These are phyloP conservation scores for Stachybotrys elegans DNA, from an alignment of 2,329 filamentous ascomycete genomes.

Conservation along the genomic window DNA sequence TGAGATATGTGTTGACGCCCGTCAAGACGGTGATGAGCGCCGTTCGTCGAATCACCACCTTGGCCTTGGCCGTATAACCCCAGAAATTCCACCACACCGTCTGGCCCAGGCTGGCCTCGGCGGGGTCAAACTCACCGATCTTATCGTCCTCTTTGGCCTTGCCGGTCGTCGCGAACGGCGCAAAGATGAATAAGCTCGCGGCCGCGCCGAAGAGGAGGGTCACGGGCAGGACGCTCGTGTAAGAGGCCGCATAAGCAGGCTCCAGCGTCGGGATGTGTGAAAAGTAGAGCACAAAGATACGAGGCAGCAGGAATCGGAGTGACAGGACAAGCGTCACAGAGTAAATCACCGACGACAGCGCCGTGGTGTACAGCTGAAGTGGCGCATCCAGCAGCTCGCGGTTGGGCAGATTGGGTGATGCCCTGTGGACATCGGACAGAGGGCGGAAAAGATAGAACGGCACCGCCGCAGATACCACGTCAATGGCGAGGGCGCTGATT, in stretches of 20 bases:
- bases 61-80: slow-evolving; percentile 59
- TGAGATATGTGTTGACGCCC: slow-evolving; percentile 55
- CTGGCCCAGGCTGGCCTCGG: slow-evolving; percentile 59
- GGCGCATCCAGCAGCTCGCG: slow-evolving; percentile 60
- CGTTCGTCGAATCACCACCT: slow-evolving; percentile 62
- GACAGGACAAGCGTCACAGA: slow-evolving; percentile 65
- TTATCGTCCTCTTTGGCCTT: slow-evolving; percentile 43
- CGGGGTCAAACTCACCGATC: slow-evolving; percentile 55
- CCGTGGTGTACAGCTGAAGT: slow-evolving; percentile 59
- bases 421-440: slow-evolving; percentile 58
- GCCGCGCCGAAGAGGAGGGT: slow-evolving; percentile 60
- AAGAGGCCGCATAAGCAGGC: slow-evolving; percentile 59
- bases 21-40: slow-evolving; percentile 53
- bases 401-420: slow-evolving; percentile 50
- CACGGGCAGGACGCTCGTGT: slow-evolving; percentile 55
- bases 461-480: slow-evolving; percentile 61
- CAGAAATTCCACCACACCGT: slow-evolving; percentile 70
- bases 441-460: slow-evolving; percentile 73
- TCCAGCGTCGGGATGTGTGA: slow-evolving; percentile 63
- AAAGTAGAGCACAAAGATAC: slow-evolving; percentile 71
- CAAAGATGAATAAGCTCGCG: slow-evolving; percentile 73
- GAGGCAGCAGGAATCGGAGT: slow-evolving; percentile 65
- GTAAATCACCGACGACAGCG: slow-evolving; percentile 70
- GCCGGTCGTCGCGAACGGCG: slow-evolving; percentile 54
- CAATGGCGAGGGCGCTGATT: slow-evolving; percentile 58